Evolutionary conservation across 1,284 basidiomycete species (phyloP).

Genomic region (Ceratobasidium sp.): DNA sequence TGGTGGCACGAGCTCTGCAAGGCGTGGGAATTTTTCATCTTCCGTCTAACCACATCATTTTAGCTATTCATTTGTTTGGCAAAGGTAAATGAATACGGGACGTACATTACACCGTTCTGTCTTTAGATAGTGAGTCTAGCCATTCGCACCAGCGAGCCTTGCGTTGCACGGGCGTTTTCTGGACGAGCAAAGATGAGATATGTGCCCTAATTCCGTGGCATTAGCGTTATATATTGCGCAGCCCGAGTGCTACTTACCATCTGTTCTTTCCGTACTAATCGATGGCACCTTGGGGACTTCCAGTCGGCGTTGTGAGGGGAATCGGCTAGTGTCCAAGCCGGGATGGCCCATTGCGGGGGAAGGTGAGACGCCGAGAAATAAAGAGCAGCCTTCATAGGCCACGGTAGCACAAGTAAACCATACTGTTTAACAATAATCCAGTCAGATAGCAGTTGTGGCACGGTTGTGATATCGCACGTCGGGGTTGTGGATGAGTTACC

Average conservation of each 20-base stretch:
- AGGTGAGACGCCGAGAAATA: too few species aligned
- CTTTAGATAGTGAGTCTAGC: constrained; percentile 99
- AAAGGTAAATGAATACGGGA: constrained; percentile 37
- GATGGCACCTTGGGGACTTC: constrained; percentile 96
- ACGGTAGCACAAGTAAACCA: too few species aligned
- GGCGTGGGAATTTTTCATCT: constrained; percentile 97
- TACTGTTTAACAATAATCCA: too few species aligned
- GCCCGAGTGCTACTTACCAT: constrained; percentile 68
- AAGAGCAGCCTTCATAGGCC: too few species aligned
- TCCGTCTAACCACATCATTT: constrained; percentile 74
- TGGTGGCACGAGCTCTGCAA: constrained; percentile 99
- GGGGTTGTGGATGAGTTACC: too few species aligned
- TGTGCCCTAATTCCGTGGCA: constrained; percentile 79
- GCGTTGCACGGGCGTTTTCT: constrained; percentile 99
- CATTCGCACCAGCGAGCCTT: constrained; percentile 99
- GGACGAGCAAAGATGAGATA: constrained; percentile 96
- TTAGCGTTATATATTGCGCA: constrained; percentile 25
- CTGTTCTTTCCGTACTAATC: constrained; percentile 98
- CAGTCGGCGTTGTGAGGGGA: too few species aligned
- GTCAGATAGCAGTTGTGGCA: too few species aligned
- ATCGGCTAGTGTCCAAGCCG: too few species aligned
- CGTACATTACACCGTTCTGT: constrained; percentile 97
- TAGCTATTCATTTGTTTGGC: constrained; percentile 24
- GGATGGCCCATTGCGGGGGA: too few species aligned
- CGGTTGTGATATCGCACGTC: too few species aligned